Evolutionary conservation across 176 grass and related monocot species (phyloP).

Genomic region (Olyra latifolia): DNA sequence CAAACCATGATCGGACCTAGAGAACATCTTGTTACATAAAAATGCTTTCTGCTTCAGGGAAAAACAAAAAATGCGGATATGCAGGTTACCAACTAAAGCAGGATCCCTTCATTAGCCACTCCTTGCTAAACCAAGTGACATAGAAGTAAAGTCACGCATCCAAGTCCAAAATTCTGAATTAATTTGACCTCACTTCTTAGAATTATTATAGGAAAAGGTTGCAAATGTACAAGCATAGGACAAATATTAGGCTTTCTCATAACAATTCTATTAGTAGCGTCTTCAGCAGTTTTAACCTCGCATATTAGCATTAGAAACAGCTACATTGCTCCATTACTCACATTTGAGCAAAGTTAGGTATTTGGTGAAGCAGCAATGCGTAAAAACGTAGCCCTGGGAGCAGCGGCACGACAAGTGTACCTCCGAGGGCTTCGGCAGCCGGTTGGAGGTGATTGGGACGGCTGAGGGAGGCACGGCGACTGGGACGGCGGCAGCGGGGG

Average conservation of each 20-base stretch:
- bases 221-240: neutral
- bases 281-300: neutral
- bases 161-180: neutral
- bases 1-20: neutral
- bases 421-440: neutral
- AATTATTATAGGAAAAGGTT: neutral
- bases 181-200: neutral
- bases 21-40: neutral
- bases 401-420: neutral
- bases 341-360: neutral
- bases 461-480: conserved; percentile 27
- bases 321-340: neutral
- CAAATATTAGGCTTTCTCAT: neutral
- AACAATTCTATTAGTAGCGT: neutral
- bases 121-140: neutral
- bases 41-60: neutral
- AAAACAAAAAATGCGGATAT: conserved; percentile 12
- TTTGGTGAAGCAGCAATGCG: neutral
- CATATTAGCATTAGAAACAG: neutral
- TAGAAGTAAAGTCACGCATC: neutral
- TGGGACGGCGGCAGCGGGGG: conserved; percentile 2
- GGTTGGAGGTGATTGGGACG: conserved; percentile 27
- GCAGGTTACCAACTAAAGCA: neutral
- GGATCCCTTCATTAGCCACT: neutral
- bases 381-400: neutral